Evolutionary conservation across 768 basidiomycete genomes (phyloP).

Genomic region (Hygrocybe punicea): DNA sequence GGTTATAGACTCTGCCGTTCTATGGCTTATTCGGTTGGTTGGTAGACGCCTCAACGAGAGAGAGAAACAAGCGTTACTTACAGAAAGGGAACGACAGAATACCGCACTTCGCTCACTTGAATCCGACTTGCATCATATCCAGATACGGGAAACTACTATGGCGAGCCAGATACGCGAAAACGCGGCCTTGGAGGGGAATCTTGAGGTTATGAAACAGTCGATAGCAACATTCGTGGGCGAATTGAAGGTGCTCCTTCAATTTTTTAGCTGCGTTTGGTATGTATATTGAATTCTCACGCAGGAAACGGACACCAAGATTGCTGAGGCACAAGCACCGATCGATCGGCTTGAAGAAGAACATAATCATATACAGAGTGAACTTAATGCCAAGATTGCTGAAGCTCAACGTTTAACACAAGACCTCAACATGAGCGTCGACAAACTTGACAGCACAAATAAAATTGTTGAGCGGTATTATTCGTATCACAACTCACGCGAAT

Average conservation of each 20-base stretch:
- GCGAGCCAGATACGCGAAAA: conserved; percentile 59
- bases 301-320: conserved; percentile 62
- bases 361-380: conserved; percentile 46
- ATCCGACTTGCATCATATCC: conserved; percentile 57
- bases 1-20: not conserved
- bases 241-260: conserved; percentile 45
- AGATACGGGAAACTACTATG: conserved; percentile 58
- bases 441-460: conserved; percentile 57
- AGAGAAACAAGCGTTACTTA: conserved; percentile 52
- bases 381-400: conserved; percentile 46
- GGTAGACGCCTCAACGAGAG: conserved; percentile 63
- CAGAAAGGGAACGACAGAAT: conserved; percentile 62
- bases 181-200: conserved; percentile 50
- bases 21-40: not conserved
- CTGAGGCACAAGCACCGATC: conserved; percentile 62
- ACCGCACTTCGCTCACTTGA: conserved; percentile 52
- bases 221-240: conserved; percentile 42
- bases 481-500: not conserved
- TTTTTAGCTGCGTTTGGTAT: conserved; percentile 2
- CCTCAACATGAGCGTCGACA: conserved; percentile 62
- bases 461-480: conserved; percentile 57
- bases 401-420: conserved; percentile 60
- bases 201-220: conserved; percentile 58
- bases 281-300: conserved; percentile 25
- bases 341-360: conserved; percentile 57